Percentiles rank a stretch among this genome's conserved stretches.
Conservation (phyloP, 805 yeast genomes). For the Cephaloascus fragrans region DNA sequence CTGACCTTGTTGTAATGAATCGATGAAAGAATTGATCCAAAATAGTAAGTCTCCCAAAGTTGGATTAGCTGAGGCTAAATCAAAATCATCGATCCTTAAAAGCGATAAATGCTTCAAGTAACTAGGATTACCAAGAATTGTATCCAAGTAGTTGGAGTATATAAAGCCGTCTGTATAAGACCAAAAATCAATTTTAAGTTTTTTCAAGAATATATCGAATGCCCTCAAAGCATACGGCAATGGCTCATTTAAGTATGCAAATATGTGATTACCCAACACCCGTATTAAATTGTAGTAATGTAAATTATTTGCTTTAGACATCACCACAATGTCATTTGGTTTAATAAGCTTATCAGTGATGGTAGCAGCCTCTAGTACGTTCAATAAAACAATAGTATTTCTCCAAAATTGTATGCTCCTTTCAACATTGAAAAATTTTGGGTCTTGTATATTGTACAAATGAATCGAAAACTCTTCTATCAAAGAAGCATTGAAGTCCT, state of each 20-base stretch:
- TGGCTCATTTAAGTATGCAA: conserved; percentile 38
- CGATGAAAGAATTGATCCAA: conserved; percentile 45
- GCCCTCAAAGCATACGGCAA: conserved; percentile 48
- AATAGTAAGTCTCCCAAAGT: conserved; percentile 32
- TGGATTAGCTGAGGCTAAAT: conserved; percentile 17
- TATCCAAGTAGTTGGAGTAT: conserved; percentile 47
- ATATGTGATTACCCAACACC: conserved; percentile 40
- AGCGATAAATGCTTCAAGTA: conserved; percentile 24
- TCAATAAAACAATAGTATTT: conserved; percentile 22
- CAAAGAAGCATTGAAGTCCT: conserved; percentile 23
- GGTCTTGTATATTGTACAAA: conserved; percentile 43
- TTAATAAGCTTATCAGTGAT: conserved; percentile 18
- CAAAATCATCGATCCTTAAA: conserved; percentile 10
- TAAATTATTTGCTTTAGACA: conserved; percentile 18
- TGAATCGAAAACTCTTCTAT: conserved; percentile 49
- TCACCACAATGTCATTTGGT: conserved; percentile 18
- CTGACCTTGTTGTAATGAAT: conserved; percentile 36
- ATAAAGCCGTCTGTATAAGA: conserved; percentile 39
- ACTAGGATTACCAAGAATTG: conserved; percentile 45
- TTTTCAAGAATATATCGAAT: conserved; percentile 31
- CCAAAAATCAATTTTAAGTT: conserved; percentile 46
- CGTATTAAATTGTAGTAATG: conserved; percentile 24
- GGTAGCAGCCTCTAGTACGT: conserved; percentile 20
- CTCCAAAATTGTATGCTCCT: conserved; percentile 40
- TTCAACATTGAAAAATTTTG: conserved; percentile 31